Base-by-base conservation (phyloP, 257 asterid genomes). In the Avicennia marina region DNA sequence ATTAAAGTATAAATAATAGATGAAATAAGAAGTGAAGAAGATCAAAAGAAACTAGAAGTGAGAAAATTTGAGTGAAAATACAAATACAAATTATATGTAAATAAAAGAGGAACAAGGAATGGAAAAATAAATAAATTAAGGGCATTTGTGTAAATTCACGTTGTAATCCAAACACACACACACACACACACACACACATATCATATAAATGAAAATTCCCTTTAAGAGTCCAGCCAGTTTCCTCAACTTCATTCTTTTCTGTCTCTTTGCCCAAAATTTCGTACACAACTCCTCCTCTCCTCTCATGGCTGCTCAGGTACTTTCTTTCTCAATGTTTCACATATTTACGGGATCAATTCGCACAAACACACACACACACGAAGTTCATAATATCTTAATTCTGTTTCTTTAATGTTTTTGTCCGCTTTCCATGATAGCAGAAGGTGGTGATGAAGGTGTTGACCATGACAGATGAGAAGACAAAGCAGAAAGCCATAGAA, bases 221-320 rank as follows among this genome's bases (percentile, higher is more conserved):
- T 29, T 54, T 56, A 39, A 64, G 49, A 42, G 36, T 29, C 45
- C 24, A 66, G 42, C 11, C 11, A 2, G n/a, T 48, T 26, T 56
- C 17, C 38, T 18, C 40, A 5, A 15, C 34, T 10, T 33, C 47
- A 29, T 34, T 50, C 40, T 22, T 11, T 22, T 20, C 21, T 2
- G 6, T 43, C 8, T 29, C 10, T 17, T 32, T 43, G 12, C 26
- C 11, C 21, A 15, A 50, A 26, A 1, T 62, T 40, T 42, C 42
- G 18, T 34, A 8, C 24, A 16, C 45, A 51, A 17, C 1, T 39
- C 7, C 50, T 52, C 11, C 31, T 53, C 60, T 45, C 63, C 62
- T 31, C 53, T 17, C 12, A 73, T 73, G 78, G 75, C 78, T 58
- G n/a, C n/a, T n/a, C 74, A 73, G 78, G 78, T 73, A 39, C 12